Conservation (phyloP, 2,329 filamentous ascomycete genomes). For the Colletotrichum cordylinicola region DNA sequence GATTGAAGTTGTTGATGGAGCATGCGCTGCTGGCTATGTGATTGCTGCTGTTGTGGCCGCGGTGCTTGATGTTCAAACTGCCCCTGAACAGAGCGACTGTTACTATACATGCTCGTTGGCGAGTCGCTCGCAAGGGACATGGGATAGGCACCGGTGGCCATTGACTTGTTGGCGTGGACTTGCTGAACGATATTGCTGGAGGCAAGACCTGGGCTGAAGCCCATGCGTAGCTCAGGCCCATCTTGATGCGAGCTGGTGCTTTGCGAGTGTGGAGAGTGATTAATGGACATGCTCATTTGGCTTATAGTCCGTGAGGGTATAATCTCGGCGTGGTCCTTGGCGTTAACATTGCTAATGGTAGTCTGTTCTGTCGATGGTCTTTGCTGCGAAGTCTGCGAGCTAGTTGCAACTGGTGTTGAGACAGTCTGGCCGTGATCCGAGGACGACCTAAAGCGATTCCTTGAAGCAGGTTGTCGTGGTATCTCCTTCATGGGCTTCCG, state of each 20-base stretch:
- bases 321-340: not conserved
- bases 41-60: conserved; percentile 25
- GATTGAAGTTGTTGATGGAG: not conserved
- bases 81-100: not conserved
- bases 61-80: conserved; percentile 25
- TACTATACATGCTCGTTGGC: not conserved
- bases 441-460: not conserved
- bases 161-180: not conserved
- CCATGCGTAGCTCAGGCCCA: not conserved
- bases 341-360: not conserved
- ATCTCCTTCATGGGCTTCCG: not conserved
- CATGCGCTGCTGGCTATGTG: not conserved
- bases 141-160: not conserved
- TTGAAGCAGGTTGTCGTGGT: not conserved
- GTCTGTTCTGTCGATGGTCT: not conserved
- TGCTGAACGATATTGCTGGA: not conserved
- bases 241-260: not conserved
- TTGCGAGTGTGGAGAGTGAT: not conserved
- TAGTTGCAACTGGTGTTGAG: too few species aligned
- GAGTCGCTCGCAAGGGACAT: not conserved
- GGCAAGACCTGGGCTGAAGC: not conserved
- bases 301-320: not conserved
- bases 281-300: not conserved
- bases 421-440: not conserved
- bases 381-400: not conserved